Percentiles rank a stretch among this genome's conserved stretches.
phyloP scores from a whole-genome alignment of 1,284 basidiomycete species.

The Fomitopsis palustris region DNA sequence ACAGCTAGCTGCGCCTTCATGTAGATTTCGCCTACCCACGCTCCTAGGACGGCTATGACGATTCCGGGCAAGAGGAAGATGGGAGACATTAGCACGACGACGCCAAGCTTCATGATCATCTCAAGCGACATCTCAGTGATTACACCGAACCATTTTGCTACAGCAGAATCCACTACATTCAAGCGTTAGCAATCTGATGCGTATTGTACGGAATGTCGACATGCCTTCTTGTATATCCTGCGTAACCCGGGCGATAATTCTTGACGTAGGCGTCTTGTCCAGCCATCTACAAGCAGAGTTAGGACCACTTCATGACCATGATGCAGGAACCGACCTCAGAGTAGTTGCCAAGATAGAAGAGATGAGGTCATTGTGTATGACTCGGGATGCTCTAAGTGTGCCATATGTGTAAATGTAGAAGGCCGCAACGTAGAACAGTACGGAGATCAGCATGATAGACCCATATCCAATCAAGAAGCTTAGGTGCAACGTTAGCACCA shows the following conservation, averaged over 20 bases:
- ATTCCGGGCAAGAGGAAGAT: conserved; percentile 34
- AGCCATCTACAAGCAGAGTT: conserved; percentile 36
- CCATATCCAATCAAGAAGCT: conserved; percentile 41
- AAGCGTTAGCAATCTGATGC: neutral
- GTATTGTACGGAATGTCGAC: neutral
- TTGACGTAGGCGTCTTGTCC: conserved; percentile 53
- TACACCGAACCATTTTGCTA: conserved; percentile 24
- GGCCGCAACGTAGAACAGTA: conserved; percentile 22
- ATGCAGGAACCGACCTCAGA: conserved; percentile 33
- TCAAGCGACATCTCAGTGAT: conserved; percentile 23
- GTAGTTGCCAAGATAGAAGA: conserved; percentile 54
- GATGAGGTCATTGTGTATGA: conserved; percentile 55
- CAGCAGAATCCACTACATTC: conserved; percentile 25
- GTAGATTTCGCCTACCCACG: conserved; percentile 42
- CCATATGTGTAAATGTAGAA: conserved; percentile 35
- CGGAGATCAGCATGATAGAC: conserved; percentile 28
- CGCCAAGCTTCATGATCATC: conserved; percentile 36
- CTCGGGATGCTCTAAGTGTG: conserved; percentile 46
- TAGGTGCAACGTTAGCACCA: neutral
- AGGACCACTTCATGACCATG: neutral
- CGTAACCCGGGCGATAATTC: conserved; percentile 55
- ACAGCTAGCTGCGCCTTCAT: conserved; percentile 72
- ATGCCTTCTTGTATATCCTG: conserved; percentile 47
- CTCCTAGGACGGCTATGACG: conserved; percentile 37
- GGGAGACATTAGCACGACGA: conserved; percentile 41